Evolutionary conservation across 2,329 filamentous ascomycete species (phyloP), one percentile per base, ranked within the genome.

Genomic region (Ceratocystis alfenasii): DNA sequence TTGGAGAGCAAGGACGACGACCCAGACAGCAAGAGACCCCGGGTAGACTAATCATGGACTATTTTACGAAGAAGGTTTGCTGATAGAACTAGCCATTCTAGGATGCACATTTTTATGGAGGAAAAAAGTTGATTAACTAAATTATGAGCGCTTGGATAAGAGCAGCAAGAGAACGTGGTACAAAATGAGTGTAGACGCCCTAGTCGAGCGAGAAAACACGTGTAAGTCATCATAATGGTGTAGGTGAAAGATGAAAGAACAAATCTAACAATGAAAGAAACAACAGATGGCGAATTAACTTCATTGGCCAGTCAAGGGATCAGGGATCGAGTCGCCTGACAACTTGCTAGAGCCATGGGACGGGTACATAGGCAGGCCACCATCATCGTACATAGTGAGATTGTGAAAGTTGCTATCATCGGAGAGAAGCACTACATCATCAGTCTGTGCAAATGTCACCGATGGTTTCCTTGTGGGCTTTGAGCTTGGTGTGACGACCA

Each of bases 1-100:
- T 79, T 78, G 2, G 72, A 77, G 66, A 75, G 73, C 48, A 17
- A 66, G 2, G 75, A 71, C 15, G 75, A 75, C 7, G 75, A 76
- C 41, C 65, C 74, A 1, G 79, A 81, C 63, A 80, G 71, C 69
- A 83, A 83, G 71, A 75, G 80, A 59, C 74, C 75, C 1, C 74
- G 80, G 41, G 78, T 78, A 2, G 80, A 81, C 63, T 79, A 71
- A 70, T 41, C 12, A 17, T 8, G 41, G 20, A 8, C 12, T 5
- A 25, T 63, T 15, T 20, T 1, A 63, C n/a, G 12, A 33, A 7
- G 33, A 3, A 8, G 44, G 20, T 10, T 10, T 50, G 30, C 3
- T n/a, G 7, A 63, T 59, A 17, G 10, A 63, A 50, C 15, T 36
- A 25, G 48, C 6, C 6, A 48, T 25, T 2, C 6, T 4, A n/a